A percentile compares a stretch with the other conserved stretches of the same genome.
phyloP scores from a whole-genome alignment of 2,329 filamentous ascomycete genomes.

The Knufia fluminis region DNA sequence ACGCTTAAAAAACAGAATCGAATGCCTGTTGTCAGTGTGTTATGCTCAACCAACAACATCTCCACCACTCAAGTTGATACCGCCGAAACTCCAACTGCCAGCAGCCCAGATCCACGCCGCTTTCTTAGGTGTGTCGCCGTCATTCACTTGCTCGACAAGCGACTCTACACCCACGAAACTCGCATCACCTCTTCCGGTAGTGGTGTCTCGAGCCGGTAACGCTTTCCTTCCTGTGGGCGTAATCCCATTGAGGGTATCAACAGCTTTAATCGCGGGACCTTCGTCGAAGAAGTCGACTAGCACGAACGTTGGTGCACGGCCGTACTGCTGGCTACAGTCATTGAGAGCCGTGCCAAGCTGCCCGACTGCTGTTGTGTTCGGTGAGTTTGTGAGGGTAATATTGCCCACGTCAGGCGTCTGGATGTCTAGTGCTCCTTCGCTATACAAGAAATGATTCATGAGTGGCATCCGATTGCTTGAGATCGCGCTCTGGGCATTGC shows the following conservation, averaged over 20 bases:
- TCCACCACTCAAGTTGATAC: constrained; percentile 26
- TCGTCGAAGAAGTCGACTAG: constrained; percentile 74
- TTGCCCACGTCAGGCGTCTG: constrained; percentile 52
- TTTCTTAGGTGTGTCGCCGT: constrained; percentile 30
- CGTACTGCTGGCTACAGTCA: constrained; percentile 49
- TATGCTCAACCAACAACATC: background rate
- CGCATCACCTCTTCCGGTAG: constrained; percentile 21
- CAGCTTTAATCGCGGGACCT: constrained; percentile 58
- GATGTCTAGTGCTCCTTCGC: constrained; percentile 42
- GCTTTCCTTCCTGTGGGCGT: constrained; percentile 31
- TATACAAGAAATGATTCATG: constrained; percentile 67
- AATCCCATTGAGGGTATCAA: constrained; percentile 58
- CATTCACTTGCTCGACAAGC: constrained; percentile 30
- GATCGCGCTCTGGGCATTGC: constrained; percentile 42
- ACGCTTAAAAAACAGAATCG: no score
- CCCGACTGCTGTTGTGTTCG: constrained; percentile 44
- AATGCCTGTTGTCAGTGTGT: no score
- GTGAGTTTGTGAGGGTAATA: constrained; percentile 57
- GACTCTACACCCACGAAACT: constrained; percentile 31
- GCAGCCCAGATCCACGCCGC: constrained; percentile 38
- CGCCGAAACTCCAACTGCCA: constrained; percentile 35
- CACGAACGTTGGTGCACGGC: constrained; percentile 55
- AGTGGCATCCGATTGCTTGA: constrained; percentile 55
- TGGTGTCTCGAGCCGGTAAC: constrained; percentile 25
- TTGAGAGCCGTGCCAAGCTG: constrained; percentile 41